Evolutionary conservation across 345 rosid species (phyloP), one percentile per base, ranked within the genome.

Genomic region (Linum lewisii): DNA sequence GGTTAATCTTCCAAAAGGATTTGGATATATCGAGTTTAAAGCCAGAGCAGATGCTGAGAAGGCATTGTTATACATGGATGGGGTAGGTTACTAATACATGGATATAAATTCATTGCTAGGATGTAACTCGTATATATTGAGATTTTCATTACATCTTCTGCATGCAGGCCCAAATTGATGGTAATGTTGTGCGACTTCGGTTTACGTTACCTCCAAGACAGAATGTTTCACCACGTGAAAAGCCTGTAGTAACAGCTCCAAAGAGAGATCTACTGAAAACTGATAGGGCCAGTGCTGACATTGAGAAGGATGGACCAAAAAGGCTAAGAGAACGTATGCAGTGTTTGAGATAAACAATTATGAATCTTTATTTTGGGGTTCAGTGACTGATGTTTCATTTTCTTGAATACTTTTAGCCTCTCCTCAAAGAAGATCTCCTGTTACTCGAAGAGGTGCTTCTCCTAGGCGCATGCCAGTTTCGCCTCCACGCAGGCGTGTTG

Each of bases 151-250:
- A 51, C 32, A 47, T 8, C 13, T 55, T 54, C 21, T 21, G 64
- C 47, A 57, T 63, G 79, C 80, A 93, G 99, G 99, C 78, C 29
- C 99, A 93, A 64, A 90, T 93, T 72, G 99, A 93, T 79, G 99
- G 99, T 60, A 93, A 84, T 77, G 75, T 83, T 66, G 89, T 93
- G 63, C 82, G 79, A 62, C 90, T 77, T 25, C 73, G 68, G 54
- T 81, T 84, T 59, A 93, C 97, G 2, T 72, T 86, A 62, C 81
- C 95, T 36, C 86, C 77, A 8, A 78, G 88, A 20, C 90, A 79
- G 69, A 88, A 83, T 76, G 77, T 76, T 63, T 81, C 97, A 21
- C 73, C 96, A 14, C 85, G 94, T 1, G 68, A 82, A n/a, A 86
- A 78, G 73, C 78, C 86, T 44, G 58, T 78, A 71, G 55, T 81